Conservation (phyloP, 2,329 filamentous ascomycete genomes). For the Ilyonectria sp. region DNA sequence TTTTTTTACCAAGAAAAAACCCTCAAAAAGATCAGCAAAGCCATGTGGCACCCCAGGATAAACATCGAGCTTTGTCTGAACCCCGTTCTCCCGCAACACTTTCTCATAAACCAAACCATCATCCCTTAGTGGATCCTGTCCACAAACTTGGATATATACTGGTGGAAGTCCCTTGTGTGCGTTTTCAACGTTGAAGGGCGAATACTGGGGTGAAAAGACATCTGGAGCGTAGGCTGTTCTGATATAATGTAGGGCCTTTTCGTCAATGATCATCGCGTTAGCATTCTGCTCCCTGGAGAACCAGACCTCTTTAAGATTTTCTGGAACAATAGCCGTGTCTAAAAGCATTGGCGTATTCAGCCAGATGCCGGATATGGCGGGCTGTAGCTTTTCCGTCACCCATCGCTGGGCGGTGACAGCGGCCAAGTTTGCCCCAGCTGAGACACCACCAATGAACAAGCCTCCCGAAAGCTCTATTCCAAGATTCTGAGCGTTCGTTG, state of each 20-base stretch:
- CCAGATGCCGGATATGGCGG: slow-evolving; percentile 16
- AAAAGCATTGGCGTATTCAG: slow-evolving; percentile 10
- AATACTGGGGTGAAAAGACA: slow-evolving; percentile 47
- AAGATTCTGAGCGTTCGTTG: background rate
- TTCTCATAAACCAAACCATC: slow-evolving; percentile 68
- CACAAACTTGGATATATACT: slow-evolving; percentile 66
- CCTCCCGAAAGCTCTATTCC: too few relatives aligned
- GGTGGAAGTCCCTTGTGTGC: slow-evolving; percentile 56
- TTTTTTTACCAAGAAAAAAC: too few relatives aligned
- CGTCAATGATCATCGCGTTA: slow-evolving; percentile 53
- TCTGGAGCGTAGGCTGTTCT: slow-evolving; percentile 50
- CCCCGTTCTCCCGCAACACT: slow-evolving; percentile 59
- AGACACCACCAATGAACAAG: slow-evolving; percentile 38
- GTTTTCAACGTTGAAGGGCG: slow-evolving; percentile 51
- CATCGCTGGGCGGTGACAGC: slow-evolving; percentile 32
- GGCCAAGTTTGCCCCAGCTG: slow-evolving; percentile 36
- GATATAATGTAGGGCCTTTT: slow-evolving; percentile 36
- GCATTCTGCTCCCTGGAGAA: slow-evolving; percentile 60
- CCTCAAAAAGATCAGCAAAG: too few relatives aligned
- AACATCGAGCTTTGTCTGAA: slow-evolving; percentile 59
- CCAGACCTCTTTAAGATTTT: slow-evolving; percentile 57
- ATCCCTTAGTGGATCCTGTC: slow-evolving; percentile 66
- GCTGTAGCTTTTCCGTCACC: slow-evolving; percentile 1
- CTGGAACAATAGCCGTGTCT: slow-evolving; percentile 35
- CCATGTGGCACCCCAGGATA: slow-evolving; percentile 22